Conservation (phyloP, 2,329 filamentous ascomycete genomes). For the Colletotrichum sansevieriae region DNA sequence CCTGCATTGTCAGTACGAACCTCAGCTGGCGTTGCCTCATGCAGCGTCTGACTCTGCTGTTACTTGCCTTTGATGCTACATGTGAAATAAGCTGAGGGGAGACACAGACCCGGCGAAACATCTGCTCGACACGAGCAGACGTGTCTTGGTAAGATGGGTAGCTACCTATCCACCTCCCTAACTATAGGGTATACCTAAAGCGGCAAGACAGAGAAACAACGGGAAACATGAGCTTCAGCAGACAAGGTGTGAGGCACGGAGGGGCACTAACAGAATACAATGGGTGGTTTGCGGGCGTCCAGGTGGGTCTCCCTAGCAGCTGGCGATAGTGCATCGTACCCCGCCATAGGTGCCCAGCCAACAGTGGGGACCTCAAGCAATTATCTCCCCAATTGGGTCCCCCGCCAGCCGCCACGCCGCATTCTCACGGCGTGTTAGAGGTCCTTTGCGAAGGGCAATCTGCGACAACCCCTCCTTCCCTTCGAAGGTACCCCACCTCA, state of each 20-base stretch:
- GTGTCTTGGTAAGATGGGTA: no score
- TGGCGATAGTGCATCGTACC: conserved; percentile 34
- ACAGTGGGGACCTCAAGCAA: conserved; percentile 32
- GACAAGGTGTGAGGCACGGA: background rate
- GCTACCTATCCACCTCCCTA: no score
- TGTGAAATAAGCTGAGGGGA: background rate
- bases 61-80: no score
- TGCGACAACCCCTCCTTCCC: conserved; percentile 41
- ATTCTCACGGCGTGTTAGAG: conserved; percentile 34
- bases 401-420: conserved; percentile 33
- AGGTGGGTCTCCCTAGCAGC: conserved; percentile 14
- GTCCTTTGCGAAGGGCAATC: conserved; percentile 30
- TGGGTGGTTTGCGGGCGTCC: background rate
- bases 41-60: conserved; percentile 18
- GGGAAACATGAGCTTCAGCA: background rate
- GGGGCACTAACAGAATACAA: conserved; percentile 31
- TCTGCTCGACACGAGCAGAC: background rate
- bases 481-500: conserved; percentile 33
- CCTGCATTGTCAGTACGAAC: conserved; percentile 17
- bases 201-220: background rate
- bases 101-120: background rate
- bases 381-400: conserved; percentile 30
- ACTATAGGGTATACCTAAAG: background rate
- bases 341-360: conserved; percentile 24
- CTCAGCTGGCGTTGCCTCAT: conserved; percentile 16